Evolutionary conservation across 371 early-diverging fungal species (phyloP).

Genomic region (Rhizopus stolonifer): DNA sequence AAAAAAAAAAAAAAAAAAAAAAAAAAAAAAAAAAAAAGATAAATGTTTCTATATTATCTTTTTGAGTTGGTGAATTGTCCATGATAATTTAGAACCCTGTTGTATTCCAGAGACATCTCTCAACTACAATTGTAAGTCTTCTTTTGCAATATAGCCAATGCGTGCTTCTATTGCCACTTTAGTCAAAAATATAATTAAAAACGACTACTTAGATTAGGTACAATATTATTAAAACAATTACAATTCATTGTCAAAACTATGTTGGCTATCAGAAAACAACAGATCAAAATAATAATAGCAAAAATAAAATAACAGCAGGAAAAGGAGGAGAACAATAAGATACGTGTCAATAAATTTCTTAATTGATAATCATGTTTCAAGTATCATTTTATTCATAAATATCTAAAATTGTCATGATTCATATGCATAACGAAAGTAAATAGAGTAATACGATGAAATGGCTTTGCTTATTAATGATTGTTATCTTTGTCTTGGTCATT

Average conservation of each 20-base stretch:
- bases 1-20: too few species aligned
- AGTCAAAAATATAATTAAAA: slow-evolving; percentile 1
- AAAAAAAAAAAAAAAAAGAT: too few species aligned
- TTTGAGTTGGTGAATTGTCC: slow-evolving; percentile 4
- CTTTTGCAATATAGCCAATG: neutral
- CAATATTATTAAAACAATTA: slow-evolving; percentile 2
- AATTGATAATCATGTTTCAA: neutral
- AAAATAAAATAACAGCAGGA: neutral
- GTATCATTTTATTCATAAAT: neutral
- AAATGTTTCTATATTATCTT: neutral
- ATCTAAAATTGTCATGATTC: slow-evolving; percentile 1
- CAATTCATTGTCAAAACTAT: slow-evolving; percentile 1
- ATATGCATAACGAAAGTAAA: neutral
- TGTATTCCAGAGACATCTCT: slow-evolving; percentile 1
- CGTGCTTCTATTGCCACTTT: neutral
- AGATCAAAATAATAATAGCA: neutral
- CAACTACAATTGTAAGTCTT: neutral
- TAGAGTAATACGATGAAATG: neutral
- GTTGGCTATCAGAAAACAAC: neutral
- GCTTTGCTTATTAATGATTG: neutral
- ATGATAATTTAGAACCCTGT: slow-evolving; percentile 1
- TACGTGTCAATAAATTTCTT: slow-evolving; percentile 1
- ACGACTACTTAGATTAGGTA: neutral
- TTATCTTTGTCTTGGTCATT: slow-evolving; percentile 4
- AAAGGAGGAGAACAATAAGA: neutral